These are phyloP conservation scores for Flaveria floridana DNA, from an alignment of 140 eudicot genomes.

Conservation along the genomic window DNA sequence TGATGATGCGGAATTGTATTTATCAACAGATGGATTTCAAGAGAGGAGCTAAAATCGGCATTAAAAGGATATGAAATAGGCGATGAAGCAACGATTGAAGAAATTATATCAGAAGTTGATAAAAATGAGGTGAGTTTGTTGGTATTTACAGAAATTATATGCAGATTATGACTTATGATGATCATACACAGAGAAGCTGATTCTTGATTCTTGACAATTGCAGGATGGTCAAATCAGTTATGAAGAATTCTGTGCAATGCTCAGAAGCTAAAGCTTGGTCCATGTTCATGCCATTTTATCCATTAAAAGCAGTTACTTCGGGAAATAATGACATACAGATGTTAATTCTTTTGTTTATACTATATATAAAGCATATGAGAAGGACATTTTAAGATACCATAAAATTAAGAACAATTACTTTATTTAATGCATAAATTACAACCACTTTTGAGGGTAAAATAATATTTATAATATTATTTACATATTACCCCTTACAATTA, in stretches of 20 bases:
- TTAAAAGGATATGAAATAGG: conserved; percentile 44
- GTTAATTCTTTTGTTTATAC: background rate
- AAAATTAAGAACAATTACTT: too few species aligned
- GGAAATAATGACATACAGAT: background rate
- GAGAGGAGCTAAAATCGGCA: conserved; percentile 47
- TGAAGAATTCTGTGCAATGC: conserved; percentile 31
- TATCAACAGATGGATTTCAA: conserved; percentile 36
- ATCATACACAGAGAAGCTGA: conserved; percentile 4
- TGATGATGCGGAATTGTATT: background rate
- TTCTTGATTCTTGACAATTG: conserved; percentile 5
- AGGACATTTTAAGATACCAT: too few species aligned
- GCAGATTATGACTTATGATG: background rate
- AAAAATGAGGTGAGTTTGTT: conserved; percentile 37
- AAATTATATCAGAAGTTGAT: conserved; percentile 53
- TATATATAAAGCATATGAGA: too few species aligned
- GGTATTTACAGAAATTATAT: background rate
- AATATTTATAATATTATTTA: too few species aligned
- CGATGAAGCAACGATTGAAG: conserved; percentile 45
- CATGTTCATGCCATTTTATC: background rate
- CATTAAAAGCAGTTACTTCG: background rate
- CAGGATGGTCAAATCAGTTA: conserved; percentile 28
- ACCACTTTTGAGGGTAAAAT: too few species aligned
- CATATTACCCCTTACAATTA: too few species aligned
- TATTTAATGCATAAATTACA: too few species aligned
- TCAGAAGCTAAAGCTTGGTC: conserved; percentile 21